phyloP scores from a whole-genome alignment of 805 yeast species.

The Candida suzukii region DNA sequence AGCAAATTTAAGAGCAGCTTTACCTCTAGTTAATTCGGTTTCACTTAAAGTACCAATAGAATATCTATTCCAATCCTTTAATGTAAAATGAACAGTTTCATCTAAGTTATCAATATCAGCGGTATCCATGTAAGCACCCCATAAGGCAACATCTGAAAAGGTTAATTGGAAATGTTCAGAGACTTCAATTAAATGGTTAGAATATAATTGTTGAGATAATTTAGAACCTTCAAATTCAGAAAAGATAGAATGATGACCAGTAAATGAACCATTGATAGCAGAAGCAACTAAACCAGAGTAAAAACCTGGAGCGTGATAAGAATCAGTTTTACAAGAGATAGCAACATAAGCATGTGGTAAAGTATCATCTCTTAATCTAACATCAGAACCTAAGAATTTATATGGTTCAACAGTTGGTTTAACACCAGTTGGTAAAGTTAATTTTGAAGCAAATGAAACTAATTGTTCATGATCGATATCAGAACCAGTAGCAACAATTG shows the following conservation, averaged over 20 bases:
- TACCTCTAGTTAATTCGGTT: conserved; percentile 73
- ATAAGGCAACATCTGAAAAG: conserved; percentile 73
- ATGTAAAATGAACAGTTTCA: conserved; percentile 72
- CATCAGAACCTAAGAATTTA: conserved; percentile 77
- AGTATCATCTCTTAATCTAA: conserved; percentile 84
- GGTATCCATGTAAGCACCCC: conserved; percentile 72
- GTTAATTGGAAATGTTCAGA: conserved; percentile 67
- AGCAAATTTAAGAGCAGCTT: conserved; percentile 60
- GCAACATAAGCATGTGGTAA: conserved; percentile 74
- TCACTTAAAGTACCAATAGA: conserved; percentile 62
- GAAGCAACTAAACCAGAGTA: conserved; percentile 71
- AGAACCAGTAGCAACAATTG: conserved; percentile 58
- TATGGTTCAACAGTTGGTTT: conserved; percentile 42
- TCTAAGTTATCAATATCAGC: conserved; percentile 55
- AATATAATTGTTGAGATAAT: conserved; percentile 60
- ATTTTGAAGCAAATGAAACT: conserved; percentile 55
- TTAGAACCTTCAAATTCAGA: conserved; percentile 59
- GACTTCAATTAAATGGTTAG: conserved; percentile 66
- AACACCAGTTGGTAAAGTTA: conserved; percentile 44
- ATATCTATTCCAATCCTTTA: conserved; percentile 85
- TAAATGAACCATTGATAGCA: conserved; percentile 48
- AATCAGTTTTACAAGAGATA: conserved; percentile 70
- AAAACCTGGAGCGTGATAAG: conserved; percentile 54
- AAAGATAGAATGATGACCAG: conserved; percentile 46
- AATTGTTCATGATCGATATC: conserved; percentile 62